Base-by-base conservation (phyloP, 495 filamentous ascomycete species). In the Penicillium salamii region DNA sequence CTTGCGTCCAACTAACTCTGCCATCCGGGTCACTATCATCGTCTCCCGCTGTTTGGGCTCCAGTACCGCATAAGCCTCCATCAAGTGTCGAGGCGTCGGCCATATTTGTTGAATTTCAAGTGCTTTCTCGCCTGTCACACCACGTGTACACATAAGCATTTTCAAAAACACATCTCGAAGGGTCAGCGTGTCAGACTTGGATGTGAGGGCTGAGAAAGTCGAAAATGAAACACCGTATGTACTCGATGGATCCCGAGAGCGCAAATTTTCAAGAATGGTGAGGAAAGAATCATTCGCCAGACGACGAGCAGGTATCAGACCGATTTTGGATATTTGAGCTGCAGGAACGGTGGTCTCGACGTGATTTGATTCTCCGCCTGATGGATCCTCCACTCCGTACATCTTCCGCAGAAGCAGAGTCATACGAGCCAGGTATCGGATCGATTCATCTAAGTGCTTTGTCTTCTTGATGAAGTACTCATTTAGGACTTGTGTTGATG, bases 381-480 rank as follows among this genome's bases (percentile, higher is more conserved):
- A 42, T 1, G 53, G 45, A 24, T 71, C 63, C 31, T 75, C 68
- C 28, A 62, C 64, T 52, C 85, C 82, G 58, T 90, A 92, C 46
- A 82, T 71, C 14, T 74, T 75, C 53, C 84, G 79, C 3, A 93
- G 69, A 52, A 88, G 66, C 41, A 72, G 72, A 1, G 89, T 92
- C 83, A 95, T 87, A 3, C 81, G 75, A 0, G 86, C 80, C 2
- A 95, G 69, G 60, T 95, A 95, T 12, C 79, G 77, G 42, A 95
- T 91, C 0, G 87, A 85, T 49, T 95, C 88, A 58, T 91, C 90
- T 35, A 91, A 76, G 55, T 82, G 86, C 39, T 74, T 72, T 3
- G 89, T 95, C 54, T 78, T 77, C 59, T 92, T 93, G 41, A 93
- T 71, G 57, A 93, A 93, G 59, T 86, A 92, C 17, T 86, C 87